Conservation (phyloP, 371 early-diverging fungal species). For the Mortierella polycephala region DNA sequence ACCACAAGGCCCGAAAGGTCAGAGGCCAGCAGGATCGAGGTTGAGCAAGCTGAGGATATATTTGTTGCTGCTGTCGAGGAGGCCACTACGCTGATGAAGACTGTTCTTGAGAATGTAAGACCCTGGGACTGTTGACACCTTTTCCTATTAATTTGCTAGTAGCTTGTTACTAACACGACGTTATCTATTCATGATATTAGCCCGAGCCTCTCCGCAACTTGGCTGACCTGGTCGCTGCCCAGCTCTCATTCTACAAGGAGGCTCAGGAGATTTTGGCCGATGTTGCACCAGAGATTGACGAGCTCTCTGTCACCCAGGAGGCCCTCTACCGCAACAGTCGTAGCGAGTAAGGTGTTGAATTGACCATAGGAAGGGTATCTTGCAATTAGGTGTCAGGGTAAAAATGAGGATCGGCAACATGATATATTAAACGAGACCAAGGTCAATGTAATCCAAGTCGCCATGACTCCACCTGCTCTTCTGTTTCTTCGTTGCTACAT, state of each 20-base stretch:
- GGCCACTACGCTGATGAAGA: slow-evolving; percentile 90
- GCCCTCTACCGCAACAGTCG: slow-evolving; percentile 78
- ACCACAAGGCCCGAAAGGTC: slow-evolving; percentile 71
- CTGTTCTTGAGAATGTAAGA: slow-evolving; percentile 84
- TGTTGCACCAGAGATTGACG: slow-evolving; percentile 90
- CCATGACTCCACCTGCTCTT: slow-evolving; percentile 47
- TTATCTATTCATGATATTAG: slow-evolving; percentile 44
- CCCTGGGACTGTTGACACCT: neutral
- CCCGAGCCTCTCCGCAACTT: slow-evolving; percentile 88
- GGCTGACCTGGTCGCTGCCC: slow-evolving; percentile 87
- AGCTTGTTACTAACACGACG: neutral
- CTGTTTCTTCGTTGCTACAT: slow-evolving; percentile 40
- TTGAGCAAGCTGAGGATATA: slow-evolving; percentile 91
- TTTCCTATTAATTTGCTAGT: neutral
- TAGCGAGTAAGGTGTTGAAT: slow-evolving; percentile 39
- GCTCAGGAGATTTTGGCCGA: slow-evolving; percentile 81
- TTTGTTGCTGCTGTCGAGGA: slow-evolving; percentile 94
- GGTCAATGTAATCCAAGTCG: neutral
- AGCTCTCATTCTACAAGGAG: slow-evolving; percentile 86
- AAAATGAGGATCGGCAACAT: neutral
- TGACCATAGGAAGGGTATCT: neutral
- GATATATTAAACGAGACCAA: neutral
- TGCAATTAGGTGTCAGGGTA: too few relatives aligned
- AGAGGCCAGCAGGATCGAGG: slow-evolving; percentile 79
- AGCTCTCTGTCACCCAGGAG: slow-evolving; percentile 91